Evolutionary conservation across 768 basidiomycete genomes (phyloP).

Genomic region (Phanerodontia chrysosporium): DNA sequence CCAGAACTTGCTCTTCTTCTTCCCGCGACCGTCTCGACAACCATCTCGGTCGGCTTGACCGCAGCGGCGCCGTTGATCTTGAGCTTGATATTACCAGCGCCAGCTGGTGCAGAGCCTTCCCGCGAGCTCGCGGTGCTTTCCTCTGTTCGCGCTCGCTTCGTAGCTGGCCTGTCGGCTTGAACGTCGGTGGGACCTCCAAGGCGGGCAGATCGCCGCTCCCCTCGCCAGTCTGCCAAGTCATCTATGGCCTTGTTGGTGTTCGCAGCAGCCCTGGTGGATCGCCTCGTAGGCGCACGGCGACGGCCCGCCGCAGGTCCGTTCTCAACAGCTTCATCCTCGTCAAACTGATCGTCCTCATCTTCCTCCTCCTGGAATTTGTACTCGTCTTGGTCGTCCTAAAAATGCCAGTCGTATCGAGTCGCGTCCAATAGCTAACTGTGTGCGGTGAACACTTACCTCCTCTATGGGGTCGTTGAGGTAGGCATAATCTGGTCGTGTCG

Average conservation of each 20-base stretch:
- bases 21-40: constrained; percentile 75
- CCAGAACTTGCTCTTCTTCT: constrained; percentile 86
- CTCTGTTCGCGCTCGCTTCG: constrained; percentile 75
- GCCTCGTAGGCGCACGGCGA: constrained; percentile 27
- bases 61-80: constrained; percentile 60
- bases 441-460: constrained; percentile 49
- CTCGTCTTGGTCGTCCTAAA: constrained; percentile 59
- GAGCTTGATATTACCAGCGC: constrained; percentile 36
- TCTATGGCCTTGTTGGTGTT: constrained; percentile 45
- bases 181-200: constrained; percentile 53
- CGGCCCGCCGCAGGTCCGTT: constrained; percentile 13
- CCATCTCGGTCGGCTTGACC: constrained; percentile 66
- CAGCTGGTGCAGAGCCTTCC: constrained; percentile 18
- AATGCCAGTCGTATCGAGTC: constrained; percentile 16
- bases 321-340: constrained; percentile 42
- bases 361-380: constrained; percentile 64
- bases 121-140: constrained; percentile 46
- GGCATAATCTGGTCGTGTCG: constrained; percentile 76
- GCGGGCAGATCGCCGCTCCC: constrained; percentile 69
- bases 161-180: constrained; percentile 46
- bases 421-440: constrained; percentile 17
- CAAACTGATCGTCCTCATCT: constrained; percentile 60
- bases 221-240: constrained; percentile 59
- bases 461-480: constrained; percentile 63
- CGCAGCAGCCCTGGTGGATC: constrained; percentile 40